phyloP scores from a whole-genome alignment of 2,329 filamentous ascomycete genomes.

The Coniochaeta sp. region DNA sequence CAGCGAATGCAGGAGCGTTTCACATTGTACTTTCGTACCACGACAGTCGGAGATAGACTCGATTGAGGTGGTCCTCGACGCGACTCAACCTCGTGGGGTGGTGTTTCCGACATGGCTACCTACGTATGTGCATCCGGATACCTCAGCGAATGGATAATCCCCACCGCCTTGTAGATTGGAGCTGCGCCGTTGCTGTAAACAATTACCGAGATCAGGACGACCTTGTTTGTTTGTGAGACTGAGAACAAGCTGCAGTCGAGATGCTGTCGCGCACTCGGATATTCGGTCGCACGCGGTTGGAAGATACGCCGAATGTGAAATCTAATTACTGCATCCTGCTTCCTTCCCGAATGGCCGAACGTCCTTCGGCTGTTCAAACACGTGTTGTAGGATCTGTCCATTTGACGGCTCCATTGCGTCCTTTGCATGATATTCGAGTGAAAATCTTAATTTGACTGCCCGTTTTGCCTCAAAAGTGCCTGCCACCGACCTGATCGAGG shows the following conservation, averaged over 20 bases:
- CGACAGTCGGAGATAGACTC: background rate
- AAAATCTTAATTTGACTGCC: no score
- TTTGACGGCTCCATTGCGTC: no score
- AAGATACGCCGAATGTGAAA: background rate
- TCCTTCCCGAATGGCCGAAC: background rate
- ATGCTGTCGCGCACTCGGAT: background rate
- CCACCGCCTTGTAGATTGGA: background rate
- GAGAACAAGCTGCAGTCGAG: background rate
- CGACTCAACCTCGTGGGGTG: background rate
- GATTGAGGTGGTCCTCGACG: background rate
- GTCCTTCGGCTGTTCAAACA: no score
- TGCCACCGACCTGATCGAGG: no score
- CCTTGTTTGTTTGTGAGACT: background rate
- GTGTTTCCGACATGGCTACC: background rate
- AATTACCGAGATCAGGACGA: no score
- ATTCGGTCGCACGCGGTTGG: background rate
- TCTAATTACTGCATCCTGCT: no score
- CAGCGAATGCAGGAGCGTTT: background rate
- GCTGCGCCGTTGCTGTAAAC: background rate
- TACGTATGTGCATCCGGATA: background rate
- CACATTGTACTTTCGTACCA: background rate
- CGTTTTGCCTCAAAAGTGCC: no score
- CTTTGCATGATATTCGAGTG: no score
- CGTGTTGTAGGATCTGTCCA: no score
- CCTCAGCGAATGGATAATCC: no score